Conservation (phyloP, 495 filamentous ascomycete genomes). For the Lentithecium fluviatile region DNA sequence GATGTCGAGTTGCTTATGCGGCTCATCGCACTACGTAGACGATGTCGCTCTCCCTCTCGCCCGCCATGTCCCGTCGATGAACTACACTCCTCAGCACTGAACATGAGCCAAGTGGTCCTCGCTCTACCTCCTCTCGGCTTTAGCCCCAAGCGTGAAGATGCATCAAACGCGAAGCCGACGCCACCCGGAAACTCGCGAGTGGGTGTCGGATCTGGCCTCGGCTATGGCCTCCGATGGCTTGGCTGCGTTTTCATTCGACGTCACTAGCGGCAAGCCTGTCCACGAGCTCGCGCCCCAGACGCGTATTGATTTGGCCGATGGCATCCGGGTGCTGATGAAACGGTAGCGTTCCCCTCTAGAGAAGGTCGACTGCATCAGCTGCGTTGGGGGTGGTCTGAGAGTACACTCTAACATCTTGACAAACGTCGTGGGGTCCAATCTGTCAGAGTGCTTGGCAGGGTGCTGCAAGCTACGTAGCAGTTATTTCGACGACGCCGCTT, state of each 20-base stretch:
- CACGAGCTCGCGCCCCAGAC: background rate
- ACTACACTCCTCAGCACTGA: background rate
- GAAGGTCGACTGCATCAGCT: background rate
- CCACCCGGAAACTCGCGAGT: background rate
- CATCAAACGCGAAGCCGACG: slow-evolving; percentile 8
- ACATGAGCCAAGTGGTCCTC: background rate
- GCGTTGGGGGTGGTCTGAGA: background rate
- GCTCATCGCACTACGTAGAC: background rate
- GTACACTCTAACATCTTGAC: background rate
- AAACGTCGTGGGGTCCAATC: slow-evolving; percentile 1
- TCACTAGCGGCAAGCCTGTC: background rate
- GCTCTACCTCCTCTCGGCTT: background rate
- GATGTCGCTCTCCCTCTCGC: background rate
- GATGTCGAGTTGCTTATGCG: background rate
- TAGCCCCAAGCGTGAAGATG: background rate
- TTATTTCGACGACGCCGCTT: background rate
- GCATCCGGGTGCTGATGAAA: too few relatives aligned
- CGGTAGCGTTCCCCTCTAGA: too few relatives aligned
- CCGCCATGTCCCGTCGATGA: background rate
- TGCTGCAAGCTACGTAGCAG: slow-evolving; percentile 5
- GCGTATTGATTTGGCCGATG: too few relatives aligned
- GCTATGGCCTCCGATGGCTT: background rate
- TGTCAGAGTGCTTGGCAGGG: too few relatives aligned
- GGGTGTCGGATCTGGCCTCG: slow-evolving; percentile 9
- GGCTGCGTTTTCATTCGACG: background rate